Conservation (phyloP, 139 green algal genomes). For the Chlorella sorokiniana region DNA sequence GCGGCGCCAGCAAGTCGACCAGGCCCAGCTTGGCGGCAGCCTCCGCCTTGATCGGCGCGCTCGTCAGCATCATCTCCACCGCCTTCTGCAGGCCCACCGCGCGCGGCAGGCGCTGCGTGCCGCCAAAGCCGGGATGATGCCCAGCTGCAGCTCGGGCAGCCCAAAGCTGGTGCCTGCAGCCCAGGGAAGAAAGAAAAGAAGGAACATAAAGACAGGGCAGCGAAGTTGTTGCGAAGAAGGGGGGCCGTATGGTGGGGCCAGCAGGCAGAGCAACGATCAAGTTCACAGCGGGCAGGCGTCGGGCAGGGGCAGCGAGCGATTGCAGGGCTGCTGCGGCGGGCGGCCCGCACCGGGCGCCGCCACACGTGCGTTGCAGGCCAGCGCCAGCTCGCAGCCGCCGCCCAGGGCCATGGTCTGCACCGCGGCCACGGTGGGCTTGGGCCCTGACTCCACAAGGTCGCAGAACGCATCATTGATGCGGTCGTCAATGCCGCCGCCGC, state of each 20-base stretch:
- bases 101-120: slow-evolving; percentile 95
- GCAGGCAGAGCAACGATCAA: too few relatives aligned
- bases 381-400: slow-evolving; percentile 92
- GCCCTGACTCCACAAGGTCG: slow-evolving; percentile 75
- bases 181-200: slow-evolving; percentile 3
- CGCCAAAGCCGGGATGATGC: slow-evolving; percentile 98
- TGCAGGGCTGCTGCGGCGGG: too few relatives aligned
- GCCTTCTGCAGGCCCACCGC: slow-evolving; percentile 93
- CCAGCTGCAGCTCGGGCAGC: slow-evolving; percentile 95
- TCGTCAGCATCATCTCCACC: slow-evolving; percentile 94
- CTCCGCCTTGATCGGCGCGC: slow-evolving; percentile 56
- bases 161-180: slow-evolving; percentile 77
- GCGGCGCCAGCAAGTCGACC: slow-evolving; percentile 84
- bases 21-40: slow-evolving; percentile 82
- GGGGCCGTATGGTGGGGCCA: too few relatives aligned
- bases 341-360: slow-evolving; percentile 54
- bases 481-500: slow-evolving; percentile 71
- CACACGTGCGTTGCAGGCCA: slow-evolving; percentile 88
- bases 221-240: too few relatives aligned
- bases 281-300: too few relatives aligned
- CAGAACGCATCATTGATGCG: slow-evolving; percentile 73
- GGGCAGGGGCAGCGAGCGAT: too few relatives aligned
- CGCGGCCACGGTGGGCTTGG: slow-evolving; percentile 93
- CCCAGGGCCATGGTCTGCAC: slow-evolving; percentile 87
- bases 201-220: not conserved